Evolutionary conservation across 1,284 basidiomycete genomes (phyloP), one percentile per base, ranked within the genome.

Genomic region (Pseudomicrostroma phylloplanum): DNA sequence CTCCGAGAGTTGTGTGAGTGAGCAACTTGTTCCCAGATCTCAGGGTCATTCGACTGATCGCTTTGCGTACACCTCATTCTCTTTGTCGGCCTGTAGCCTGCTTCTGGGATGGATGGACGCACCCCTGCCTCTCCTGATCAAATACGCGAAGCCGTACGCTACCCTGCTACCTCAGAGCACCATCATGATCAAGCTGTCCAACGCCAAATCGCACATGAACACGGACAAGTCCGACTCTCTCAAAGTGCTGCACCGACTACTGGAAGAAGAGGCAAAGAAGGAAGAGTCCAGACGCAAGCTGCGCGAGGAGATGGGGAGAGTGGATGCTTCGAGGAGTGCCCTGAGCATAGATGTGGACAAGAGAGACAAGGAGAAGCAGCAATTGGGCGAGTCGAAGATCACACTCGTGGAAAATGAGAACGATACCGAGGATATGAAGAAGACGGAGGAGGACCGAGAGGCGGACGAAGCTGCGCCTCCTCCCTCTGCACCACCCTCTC

Each of bases 101-200:
- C 61, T 78, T 48, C 71, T 70, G 54, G 76, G 76, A 21, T 78
- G 73, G 72, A 74, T 78, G 75, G 71, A 77, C 57, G 75, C 70
- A 0, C 66, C 74, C 9, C 58, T 77, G 2, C 68, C 67, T 6
- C 60, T 77, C 6, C 66, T 78, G 0, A 49, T 61, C 43, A 78
- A 78, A 55, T 78, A 78, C 57, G 73, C 67, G 0, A 61, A 63
- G 25, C 70, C 69, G 9, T 78, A 77, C 59, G 58, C 63, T 0
- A 61, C 67, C 41, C 64, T 74, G 43, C 74, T 72, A 53, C 76
- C 76, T 0, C 30, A 68, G 11, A 64, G 73, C 2, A 72, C 69
- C 0, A 61, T 78, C 49, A 17, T 77, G 19, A 67, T 78, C 55
- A 65, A 73, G 55, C 69, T 78, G 13, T 72, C 70, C 3, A 66